Evolutionary conservation across 805 yeast species (phyloP).

Genomic region (Saccharomycopsis sp.): DNA sequence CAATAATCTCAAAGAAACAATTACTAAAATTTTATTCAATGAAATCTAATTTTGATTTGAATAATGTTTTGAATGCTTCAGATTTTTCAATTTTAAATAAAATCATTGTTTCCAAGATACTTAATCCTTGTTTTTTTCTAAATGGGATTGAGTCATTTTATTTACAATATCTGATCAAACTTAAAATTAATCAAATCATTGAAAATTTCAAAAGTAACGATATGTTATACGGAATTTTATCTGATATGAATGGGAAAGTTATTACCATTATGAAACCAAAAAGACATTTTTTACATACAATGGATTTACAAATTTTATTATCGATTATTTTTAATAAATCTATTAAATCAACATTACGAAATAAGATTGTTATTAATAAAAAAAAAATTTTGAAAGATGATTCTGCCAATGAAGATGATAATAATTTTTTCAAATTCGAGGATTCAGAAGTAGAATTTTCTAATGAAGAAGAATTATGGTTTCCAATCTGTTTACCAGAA

Average conservation of each 20-base stretch:
- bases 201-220: slow-evolving; percentile 28
- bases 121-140: slow-evolving; percentile 49
- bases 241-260: slow-evolving; percentile 53
- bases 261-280: slow-evolving; percentile 67
- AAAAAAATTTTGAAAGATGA: slow-evolving; percentile 1
- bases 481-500: slow-evolving; percentile 85
- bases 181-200: slow-evolving; percentile 45
- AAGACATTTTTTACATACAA: slow-evolving; percentile 67
- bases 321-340: slow-evolving; percentile 45
- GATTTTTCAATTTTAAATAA: slow-evolving; percentile 21
- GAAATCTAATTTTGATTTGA: slow-evolving; percentile 73
- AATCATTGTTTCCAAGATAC: slow-evolving; percentile 29
- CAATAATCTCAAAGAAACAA: slow-evolving; percentile 75
- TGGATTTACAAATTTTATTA: slow-evolving; percentile 68
- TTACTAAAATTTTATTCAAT: slow-evolving; percentile 56
- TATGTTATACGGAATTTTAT: slow-evolving; percentile 65
- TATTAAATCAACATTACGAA: background rate
- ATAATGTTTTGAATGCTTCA: slow-evolving; percentile 45
- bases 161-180: slow-evolving; percentile 47
- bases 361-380: slow-evolving; percentile 5
- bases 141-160: slow-evolving; percentile 59
- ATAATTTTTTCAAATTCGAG: slow-evolving; percentile 4
- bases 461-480: slow-evolving; percentile 71
- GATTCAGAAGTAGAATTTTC: slow-evolving; percentile 18
- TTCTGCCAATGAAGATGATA: background rate